A percentile compares a stretch with the other conserved stretches of the same genome.
These are phyloP conservation scores for Strobilomyces echinocephalus DNA, from an alignment of 768 basidiomycete genomes.

Conservation along the genomic window DNA sequence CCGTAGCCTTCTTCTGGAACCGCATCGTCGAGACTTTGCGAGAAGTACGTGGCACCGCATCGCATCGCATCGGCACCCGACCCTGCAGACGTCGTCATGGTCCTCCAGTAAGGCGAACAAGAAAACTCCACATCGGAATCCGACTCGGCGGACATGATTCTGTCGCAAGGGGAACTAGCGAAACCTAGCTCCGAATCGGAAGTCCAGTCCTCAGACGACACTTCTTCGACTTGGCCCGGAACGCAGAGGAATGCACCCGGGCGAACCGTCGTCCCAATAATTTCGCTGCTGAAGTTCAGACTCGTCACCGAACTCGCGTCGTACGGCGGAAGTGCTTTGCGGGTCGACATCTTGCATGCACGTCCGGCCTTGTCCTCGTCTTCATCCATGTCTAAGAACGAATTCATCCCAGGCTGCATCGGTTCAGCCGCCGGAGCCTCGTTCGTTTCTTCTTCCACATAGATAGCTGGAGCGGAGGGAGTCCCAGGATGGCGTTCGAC, in stretches of 20 bases:
- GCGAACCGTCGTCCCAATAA: too few species aligned
- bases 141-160: background rate
- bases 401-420: conserved; percentile 6
- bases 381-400: too few species aligned
- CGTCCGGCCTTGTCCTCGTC: background rate
- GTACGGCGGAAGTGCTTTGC: conserved; percentile 8
- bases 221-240: too few species aligned
- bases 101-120: background rate
- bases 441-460: conserved; percentile 18
- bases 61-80: background rate
- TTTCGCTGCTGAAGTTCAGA: too few species aligned
- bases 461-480: conserved; percentile 13
- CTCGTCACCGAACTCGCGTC: background rate
- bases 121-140: background rate
- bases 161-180: background rate
- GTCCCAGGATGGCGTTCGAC: conserved; percentile 15
- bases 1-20: background rate
- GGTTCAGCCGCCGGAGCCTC: conserved; percentile 1
- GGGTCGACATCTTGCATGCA: background rate
- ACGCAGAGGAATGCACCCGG: too few species aligned
- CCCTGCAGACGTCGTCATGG: background rate
- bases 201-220: background rate
- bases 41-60: conserved; percentile 7
- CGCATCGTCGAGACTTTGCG: background rate
- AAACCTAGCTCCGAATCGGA: background rate